Conservation (phyloP, 257 asterid genomes). For the Jacaranda mimosifolia region DNA sequence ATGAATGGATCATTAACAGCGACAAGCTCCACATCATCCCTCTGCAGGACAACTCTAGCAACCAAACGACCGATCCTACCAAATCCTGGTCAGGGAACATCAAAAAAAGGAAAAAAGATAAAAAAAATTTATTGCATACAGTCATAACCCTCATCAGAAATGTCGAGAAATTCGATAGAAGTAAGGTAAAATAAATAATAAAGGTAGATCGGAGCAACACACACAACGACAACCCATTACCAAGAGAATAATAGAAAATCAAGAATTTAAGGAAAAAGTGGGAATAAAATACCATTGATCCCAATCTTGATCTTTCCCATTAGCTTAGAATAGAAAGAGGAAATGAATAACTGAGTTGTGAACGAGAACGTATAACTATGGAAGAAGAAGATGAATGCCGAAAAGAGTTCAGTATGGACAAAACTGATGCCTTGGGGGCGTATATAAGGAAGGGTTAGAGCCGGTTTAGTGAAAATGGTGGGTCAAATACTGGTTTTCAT, state of each 20-base stretch:
- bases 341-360: background rate
- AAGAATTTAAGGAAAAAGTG: background rate
- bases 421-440: background rate
- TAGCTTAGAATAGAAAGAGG: constrained; percentile 21
- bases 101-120: background rate
- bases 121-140: background rate
- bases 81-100: constrained; percentile 52
- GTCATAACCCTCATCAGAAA: background rate
- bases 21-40: constrained; percentile 83
- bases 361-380: background rate
- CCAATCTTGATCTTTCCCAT: constrained; percentile 75
- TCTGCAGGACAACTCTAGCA: constrained; percentile 73
- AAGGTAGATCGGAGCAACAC: background rate
- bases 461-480: constrained; percentile 36
- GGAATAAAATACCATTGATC: constrained; percentile 55
- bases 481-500: constrained; percentile 37
- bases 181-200: background rate
- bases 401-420: constrained; percentile 21
- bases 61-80: constrained; percentile 91
- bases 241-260: background rate
- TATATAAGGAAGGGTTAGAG: constrained; percentile 35
- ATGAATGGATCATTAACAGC: constrained; percentile 89
- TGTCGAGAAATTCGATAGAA: background rate
- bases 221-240: background rate
- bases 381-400: background rate